phyloP scores from a whole-genome alignment of 257 asterid genomes.

The Euphrasia confusa region DNA sequence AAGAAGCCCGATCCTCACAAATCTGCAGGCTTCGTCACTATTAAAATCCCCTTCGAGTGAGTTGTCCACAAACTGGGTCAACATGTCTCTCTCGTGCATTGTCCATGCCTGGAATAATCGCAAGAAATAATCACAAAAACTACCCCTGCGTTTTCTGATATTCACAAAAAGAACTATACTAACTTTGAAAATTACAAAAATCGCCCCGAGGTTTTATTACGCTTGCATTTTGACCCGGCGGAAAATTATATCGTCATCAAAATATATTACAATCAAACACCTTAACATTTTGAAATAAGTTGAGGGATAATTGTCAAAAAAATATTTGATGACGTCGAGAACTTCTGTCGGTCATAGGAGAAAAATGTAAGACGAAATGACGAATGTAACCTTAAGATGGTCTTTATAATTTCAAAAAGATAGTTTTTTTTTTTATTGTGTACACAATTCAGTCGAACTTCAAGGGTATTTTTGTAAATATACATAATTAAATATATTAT shows the following conservation, averaged over 20 bases:
- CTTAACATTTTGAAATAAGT: neutral
- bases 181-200: too few species aligned
- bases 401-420: neutral
- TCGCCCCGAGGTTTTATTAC: too few species aligned
- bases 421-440: neutral
- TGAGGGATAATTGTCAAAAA: neutral
- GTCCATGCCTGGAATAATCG: slow-evolving; percentile 55
- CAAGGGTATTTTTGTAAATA: neutral
- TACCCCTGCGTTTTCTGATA: too few species aligned
- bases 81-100: slow-evolving; percentile 44
- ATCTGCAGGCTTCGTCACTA: slow-evolving; percentile 50
- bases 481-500: neutral
- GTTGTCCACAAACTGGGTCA: slow-evolving; percentile 48
- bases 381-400: neutral
- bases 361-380: neutral
- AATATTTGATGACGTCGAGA: neutral
- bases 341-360: neutral
- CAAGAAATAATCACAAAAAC: neutral
- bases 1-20: slow-evolving; percentile 50
- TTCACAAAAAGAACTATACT: too few species aligned
- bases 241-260: neutral
- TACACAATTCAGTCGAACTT: neutral
- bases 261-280: neutral
- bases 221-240: too few species aligned
- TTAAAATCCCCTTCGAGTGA: slow-evolving; percentile 33